Base-by-base conservation (phyloP, 805 yeast genomes). In the Tetrapisispora namnaoensis region DNA sequence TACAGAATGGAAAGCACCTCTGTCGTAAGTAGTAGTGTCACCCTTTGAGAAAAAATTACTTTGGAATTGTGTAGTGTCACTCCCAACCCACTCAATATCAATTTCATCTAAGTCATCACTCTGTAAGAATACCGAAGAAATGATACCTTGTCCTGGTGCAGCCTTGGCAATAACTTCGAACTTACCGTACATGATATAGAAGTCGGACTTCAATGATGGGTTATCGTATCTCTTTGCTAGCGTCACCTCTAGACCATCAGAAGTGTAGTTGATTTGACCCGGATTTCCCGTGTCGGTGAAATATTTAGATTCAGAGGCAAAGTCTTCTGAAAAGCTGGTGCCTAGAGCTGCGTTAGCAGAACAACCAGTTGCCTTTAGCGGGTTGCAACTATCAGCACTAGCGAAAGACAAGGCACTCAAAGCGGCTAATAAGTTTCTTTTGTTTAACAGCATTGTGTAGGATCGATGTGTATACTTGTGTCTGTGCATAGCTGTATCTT, bases 101-200 rank as follows among this genome's bases (percentile, higher is more conserved):
- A 90, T 80, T 68, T 90, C 97, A 67, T 90, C 97, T 54, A 83
- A 71, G 59, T 84, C 95, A 63, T 90, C 96, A 57, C 78, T 72
- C 61, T 87, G 95, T 48, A 89, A 72, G 54, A 82, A 86, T 55
- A 89, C 79, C 2, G 93, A 82, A 0, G 96, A 83, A 14, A 88
- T 79, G 38, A 90, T 74, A 53, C 96, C 96, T 18, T 66, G 67
- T 24, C 96, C 96, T 16, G 76, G 69, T 4, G 95, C 90, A 17
- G 90, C 85, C 62, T 82, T 75, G 51, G 85, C 63, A 1, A 71
- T 72, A 6, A 80, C 88, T 63, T 86, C 95, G 30, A 88, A 78
- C 54, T 80, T 80, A 50, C 97, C 97, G 65, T 82, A 90, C 93
- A 89, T 86, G 57, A 90, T 78, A 69, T 87, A 87, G 64, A 84